Evolutionary conservation across 306 rosid genomes (phyloP).

Genomic region (Crotalaria pallida): DNA sequence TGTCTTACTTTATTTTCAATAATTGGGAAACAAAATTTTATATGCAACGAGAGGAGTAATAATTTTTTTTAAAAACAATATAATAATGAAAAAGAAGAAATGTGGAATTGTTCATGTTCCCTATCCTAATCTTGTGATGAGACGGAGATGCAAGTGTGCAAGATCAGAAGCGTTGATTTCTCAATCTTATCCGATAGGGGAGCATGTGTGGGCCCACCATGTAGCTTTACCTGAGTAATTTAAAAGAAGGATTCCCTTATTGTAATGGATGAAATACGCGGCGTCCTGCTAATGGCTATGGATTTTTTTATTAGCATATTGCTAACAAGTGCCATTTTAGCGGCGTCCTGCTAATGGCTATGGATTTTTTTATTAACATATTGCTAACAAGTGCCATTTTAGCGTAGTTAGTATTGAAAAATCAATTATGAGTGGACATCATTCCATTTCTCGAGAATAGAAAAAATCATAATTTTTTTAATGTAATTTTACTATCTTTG

Average conservation of each 20-base stretch:
- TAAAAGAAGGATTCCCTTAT: neutral
- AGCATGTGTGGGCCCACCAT: conserved; percentile 25
- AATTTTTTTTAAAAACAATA: no score
- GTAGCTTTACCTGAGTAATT: conserved; percentile 2
- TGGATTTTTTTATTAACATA: no score
- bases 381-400: no score
- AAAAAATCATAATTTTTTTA: no score
- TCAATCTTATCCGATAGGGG: conserved; percentile 24
- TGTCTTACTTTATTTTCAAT: neutral
- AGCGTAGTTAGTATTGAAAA: no score
- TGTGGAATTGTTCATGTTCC: neutral
- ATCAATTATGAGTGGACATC: no score
- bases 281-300: conserved; percentile 36
- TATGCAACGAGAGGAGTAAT: neutral
- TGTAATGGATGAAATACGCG: conserved; percentile 31
- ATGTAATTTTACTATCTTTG: no score
- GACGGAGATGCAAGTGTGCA: conserved; percentile 19
- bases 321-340: no score
- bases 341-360: conserved; percentile 45
- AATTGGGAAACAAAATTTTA: no score
- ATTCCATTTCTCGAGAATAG: no score
- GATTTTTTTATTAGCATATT: no score
- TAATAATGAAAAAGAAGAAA: neutral
- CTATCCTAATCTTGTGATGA: neutral
- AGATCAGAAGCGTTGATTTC: conserved; percentile 8